These are phyloP conservation scores for Podaxis rugospora DNA, from an alignment of 768 basidiomycete species.

Conservation along the genomic window DNA sequence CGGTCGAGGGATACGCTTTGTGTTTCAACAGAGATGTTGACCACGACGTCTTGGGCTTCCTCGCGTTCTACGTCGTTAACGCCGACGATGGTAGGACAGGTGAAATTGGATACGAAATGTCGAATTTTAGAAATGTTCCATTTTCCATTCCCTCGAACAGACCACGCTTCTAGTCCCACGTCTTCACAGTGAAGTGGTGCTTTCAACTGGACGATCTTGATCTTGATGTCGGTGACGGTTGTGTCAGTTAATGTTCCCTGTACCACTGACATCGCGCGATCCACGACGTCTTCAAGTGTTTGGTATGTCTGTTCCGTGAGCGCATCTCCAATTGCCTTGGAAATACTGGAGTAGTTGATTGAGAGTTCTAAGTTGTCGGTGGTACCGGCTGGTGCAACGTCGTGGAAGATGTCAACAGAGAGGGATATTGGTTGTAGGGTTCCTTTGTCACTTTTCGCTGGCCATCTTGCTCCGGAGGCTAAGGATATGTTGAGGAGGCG, in stretches of 20 bases:
- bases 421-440: constrained; percentile 50
- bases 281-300: constrained; percentile 43
- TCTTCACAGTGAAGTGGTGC: constrained; percentile 48
- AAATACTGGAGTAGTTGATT: constrained; percentile 60
- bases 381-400: constrained; percentile 43
- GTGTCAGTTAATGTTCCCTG: constrained; percentile 30
- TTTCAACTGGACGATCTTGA: constrained; percentile 45
- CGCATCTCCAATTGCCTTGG: constrained; percentile 22
- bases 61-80: constrained; percentile 62
- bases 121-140: constrained; percentile 19
- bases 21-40: constrained; percentile 34
- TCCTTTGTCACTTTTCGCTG: constrained; percentile 24
- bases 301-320: constrained; percentile 27
- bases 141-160: constrained; percentile 11
- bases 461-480: constrained; percentile 41
- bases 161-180: constrained; percentile 35
- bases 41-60: constrained; percentile 55
- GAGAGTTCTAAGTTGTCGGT: constrained; percentile 54
- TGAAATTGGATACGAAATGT: constrained; percentile 34
- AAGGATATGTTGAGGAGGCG: constrained; percentile 40
- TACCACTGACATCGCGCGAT: constrained; percentile 34
- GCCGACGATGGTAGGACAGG: constrained; percentile 57
- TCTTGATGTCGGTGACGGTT: constrained; percentile 15
- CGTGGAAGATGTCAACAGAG: constrained; percentile 45
- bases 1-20: neutral